Conservation (phyloP, 148 eudicot genomes). For the Nepenthes gracilis region DNA sequence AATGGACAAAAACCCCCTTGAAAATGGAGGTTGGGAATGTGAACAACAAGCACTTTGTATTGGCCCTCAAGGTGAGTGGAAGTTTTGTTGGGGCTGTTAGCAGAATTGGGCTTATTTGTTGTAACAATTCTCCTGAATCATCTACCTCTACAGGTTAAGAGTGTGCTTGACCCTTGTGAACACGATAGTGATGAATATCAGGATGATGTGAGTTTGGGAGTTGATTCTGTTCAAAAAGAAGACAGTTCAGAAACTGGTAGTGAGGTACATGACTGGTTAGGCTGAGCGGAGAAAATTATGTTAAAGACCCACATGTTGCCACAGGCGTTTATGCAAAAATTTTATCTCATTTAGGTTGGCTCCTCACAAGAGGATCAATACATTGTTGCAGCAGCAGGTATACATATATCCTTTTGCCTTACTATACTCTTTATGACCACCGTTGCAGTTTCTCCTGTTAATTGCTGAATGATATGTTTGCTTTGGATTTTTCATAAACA, state of each 20-base stretch:
- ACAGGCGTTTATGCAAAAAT: background rate
- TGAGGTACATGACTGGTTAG: slow-evolving; percentile 27
- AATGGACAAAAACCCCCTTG: slow-evolving; percentile 72
- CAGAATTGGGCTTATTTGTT: background rate
- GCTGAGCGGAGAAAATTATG: background rate
- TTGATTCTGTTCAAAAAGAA: slow-evolving; percentile 57
- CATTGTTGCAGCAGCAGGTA: slow-evolving; percentile 66
- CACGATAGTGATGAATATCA: slow-evolving; percentile 63
- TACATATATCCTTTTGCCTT: background rate
- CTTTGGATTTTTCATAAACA: slow-evolving; percentile 7
- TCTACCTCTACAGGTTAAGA: slow-evolving; percentile 59
- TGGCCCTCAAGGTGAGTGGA: slow-evolving; percentile 66
- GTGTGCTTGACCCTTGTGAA: slow-evolving; percentile 95
- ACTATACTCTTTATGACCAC: background rate
- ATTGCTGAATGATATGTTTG: background rate
- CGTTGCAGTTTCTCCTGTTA: background rate
- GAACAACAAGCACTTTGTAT: slow-evolving; percentile 76
- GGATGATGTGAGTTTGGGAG: slow-evolving; percentile 75
- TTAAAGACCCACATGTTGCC: no score
- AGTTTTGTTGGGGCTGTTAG: background rate
- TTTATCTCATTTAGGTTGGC: slow-evolving; percentile 32
- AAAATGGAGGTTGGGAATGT: slow-evolving; percentile 91
- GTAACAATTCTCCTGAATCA: background rate
- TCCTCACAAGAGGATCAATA: slow-evolving; percentile 50
- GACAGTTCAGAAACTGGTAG: slow-evolving; percentile 58